Evolutionary conservation across 2,329 filamentous ascomycete species (phyloP), one percentile per base, ranked within the genome.

Genomic region (Trichoderma gracile): DNA sequence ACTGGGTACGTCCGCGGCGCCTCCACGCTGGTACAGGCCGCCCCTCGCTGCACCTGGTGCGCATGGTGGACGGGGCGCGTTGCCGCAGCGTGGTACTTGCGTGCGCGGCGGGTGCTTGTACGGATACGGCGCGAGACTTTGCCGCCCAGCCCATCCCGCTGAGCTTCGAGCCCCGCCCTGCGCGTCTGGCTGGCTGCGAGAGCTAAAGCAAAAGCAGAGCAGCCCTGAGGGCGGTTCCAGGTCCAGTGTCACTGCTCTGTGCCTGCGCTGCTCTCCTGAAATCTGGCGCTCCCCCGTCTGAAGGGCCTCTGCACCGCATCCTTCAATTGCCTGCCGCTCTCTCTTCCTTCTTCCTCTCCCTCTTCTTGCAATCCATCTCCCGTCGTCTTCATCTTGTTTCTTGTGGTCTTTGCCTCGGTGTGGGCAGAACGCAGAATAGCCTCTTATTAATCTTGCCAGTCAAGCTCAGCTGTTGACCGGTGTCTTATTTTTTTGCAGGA

Each of bases 181-280:
- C 65, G 68, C 53, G 23, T 46, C 30, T 57, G 30, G 30, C 30
- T 9, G 30, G 30, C 7, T 30, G 69, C 33, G 33, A 38, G 33
- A 38, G 68, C 67, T 68, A 60, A 49, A 65, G 57, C 62, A 30
- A 45, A 50, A 65, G 57, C 62, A 40, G 27, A 56, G 52, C 59
- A 62, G 61, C 42, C 40, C 46, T 59, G 43, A 30, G 21, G 21
- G 50, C 50, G 23, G n/a, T 45, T 52, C 43, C 42, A 40, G 71
- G 67, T 12, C 33, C 33, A 38, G 33, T 69, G 67, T 60, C 56
- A 55, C 57, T 60, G 58, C 33, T 38, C 10, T 12, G 33, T 38
- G 33, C 33, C 33, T 38, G 33, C 12, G 33, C 33, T 38, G 33
- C 57, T 52, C 69, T 70, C 70, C 69, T 73, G 71, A 72, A 72